A percentile compares a stretch with the other conserved stretches of the same genome.
These are phyloP conservation scores for Aspergillus flavus DNA, from an alignment of 2,329 filamentous ascomycete species.

Conservation along the genomic window DNA sequence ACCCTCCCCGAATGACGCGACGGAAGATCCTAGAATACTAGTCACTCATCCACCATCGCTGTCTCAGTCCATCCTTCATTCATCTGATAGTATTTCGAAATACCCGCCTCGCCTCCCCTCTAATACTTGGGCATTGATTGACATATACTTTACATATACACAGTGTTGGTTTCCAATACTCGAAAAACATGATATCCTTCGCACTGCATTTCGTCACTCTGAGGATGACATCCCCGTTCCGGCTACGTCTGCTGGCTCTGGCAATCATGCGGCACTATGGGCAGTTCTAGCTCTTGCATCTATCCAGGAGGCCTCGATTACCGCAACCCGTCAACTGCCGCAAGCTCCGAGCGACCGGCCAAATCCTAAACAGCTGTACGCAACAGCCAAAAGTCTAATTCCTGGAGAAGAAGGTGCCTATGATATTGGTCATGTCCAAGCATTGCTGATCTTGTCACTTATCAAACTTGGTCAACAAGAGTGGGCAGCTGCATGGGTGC, in stretches of 20 bases:
- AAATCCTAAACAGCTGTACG: conserved; percentile 49
- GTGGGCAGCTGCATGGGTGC: conserved; percentile 63
- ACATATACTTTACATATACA: conserved; percentile 74
- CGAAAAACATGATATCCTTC: conserved; percentile 65
- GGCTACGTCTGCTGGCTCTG: conserved; percentile 38
- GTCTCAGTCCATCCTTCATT: neutral
- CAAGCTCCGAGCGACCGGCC: conserved; percentile 17
- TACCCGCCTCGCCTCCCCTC: conserved; percentile 55
- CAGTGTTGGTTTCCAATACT: conserved; percentile 77
- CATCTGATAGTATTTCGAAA: neutral
- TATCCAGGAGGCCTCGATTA: conserved; percentile 52
- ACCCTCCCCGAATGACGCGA: neutral
- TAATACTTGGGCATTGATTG: conserved; percentile 57
- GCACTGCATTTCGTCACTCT: conserved; percentile 46
- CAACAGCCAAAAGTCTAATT: conserved; percentile 37
- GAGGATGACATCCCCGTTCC: conserved; percentile 30
- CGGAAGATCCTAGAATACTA: neutral
- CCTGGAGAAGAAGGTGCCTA: conserved; percentile 52
- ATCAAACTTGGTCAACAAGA: conserved; percentile 63
- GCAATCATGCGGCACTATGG: conserved; percentile 62
- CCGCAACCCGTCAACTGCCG: conserved; percentile 22
- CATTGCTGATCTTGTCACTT: conserved; percentile 62
- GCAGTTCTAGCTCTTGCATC: conserved; percentile 61
- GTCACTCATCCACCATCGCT: conserved; percentile 1
- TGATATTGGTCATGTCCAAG: conserved; percentile 58